Conservation (phyloP, 345 rosid genomes). For the Cardamine occulta region DNA sequence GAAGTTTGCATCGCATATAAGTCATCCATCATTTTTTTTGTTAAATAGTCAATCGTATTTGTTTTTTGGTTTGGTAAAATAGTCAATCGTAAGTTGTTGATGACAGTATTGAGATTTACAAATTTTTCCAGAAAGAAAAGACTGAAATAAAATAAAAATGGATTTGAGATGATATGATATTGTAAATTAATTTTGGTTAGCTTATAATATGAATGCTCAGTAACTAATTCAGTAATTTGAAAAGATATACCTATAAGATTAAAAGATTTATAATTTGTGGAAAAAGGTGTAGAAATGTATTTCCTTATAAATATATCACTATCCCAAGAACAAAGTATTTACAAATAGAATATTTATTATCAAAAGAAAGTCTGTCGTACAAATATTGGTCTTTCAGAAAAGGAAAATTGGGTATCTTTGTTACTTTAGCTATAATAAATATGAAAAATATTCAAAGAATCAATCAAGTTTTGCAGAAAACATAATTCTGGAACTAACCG, state of each 20-base stretch:
- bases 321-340: conserved; percentile 15
- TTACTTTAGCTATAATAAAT: conserved; percentile 23
- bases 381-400: conserved; percentile 20
- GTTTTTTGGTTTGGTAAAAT: no score
- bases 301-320: neutral
- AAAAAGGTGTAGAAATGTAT: neutral
- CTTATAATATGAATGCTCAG: no score
- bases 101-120: neutral
- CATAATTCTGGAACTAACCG: conserved; percentile 20
- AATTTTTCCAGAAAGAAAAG: neutral
- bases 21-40: neutral
- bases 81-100: neutral
- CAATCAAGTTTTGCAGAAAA: conserved; percentile 40
- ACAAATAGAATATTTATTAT: neutral
- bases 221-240: neutral
- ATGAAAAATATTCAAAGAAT: conserved; percentile 24
- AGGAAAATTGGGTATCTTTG: conserved; percentile 2
- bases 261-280: neutral
- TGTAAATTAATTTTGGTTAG: neutral
- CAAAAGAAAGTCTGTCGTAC: conserved; percentile 2
- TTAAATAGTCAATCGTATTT: no score
- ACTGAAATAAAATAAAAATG: neutral
- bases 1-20: neutral
- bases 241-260: neutral
- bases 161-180: neutral